Base-by-base conservation (phyloP, 192 early-diverging fungal species). In the Thamnidium elegans region DNA sequence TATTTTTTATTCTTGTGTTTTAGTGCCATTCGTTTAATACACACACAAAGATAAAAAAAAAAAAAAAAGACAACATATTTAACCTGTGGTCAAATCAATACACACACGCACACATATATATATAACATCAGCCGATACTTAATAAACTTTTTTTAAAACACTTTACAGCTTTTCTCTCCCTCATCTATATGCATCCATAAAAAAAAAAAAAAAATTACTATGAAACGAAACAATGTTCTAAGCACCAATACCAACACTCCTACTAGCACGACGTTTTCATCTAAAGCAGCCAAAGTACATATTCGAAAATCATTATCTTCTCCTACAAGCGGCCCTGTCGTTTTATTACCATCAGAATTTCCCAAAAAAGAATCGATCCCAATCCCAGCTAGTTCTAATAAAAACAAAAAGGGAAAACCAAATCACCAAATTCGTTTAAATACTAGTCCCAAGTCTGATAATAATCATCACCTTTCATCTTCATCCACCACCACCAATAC, bases 291-390 rank as follows among this genome's bases (percentile, higher is more conserved):
- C 31, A 56, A 56, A 56, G 43, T 59, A 23, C 19, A 45, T 36
- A 59, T 54, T 44, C 26, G 42, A 26, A 64, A 42, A 42, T 64
- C 63, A 53, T 39, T 44, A 43, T 64, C 63, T 2, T 64, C 63
- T 43, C 63, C 63, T 44, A 64, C 50, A 15, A 43, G 44, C 39
- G 63, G 52, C 50, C 63, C 50, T 53, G 34, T 39, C n/a, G 8
- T 36, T 45, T 45, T 59, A 31, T 15, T 39, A 20, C 43, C 58
- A 15, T 21, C 39, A 19, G 43, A 59, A 21, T 17, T 45, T 42
- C 58, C 36, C 17, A 59, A 59, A 59, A 59, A 59, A 45, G 58
- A 31, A 45, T 21, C 58, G 19, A 58, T 59, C 17, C 32, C 58
- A 45, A 42, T 59, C 39, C 43, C 43, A 45, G 19, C 58, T 17